Conservation (phyloP, 495 filamentous ascomycete species). For the Aspergillus sparsus region DNA sequence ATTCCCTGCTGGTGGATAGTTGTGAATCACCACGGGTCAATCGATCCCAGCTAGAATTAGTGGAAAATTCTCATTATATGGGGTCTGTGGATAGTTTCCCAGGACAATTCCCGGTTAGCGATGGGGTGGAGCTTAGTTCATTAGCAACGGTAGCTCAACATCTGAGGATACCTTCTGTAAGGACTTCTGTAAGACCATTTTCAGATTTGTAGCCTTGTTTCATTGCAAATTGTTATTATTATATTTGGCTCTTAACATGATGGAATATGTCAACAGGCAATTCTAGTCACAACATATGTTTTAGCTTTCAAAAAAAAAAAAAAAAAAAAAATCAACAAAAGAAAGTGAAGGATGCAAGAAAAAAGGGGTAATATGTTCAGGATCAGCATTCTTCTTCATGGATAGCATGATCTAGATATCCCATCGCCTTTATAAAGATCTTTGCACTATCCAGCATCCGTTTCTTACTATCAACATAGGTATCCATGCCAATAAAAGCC, state of each 20-base stretch:
- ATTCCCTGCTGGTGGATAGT: conserved; percentile 14
- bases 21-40: neutral
- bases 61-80: conserved; percentile 2
- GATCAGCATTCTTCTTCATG: conserved; percentile 25
- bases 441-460: conserved; percentile 74
- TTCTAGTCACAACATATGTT: too few species aligned
- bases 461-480: conserved; percentile 57
- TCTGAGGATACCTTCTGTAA: conserved; percentile 28
- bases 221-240: neutral
- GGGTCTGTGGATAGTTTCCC: conserved; percentile 40
- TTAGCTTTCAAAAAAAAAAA: too few species aligned
- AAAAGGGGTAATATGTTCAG: neutral
- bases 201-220: conserved; percentile 25
- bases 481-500: conserved; percentile 61
- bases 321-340: too few species aligned
- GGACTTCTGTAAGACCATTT: conserved; percentile 39
- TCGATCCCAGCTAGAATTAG: conserved; percentile 17
- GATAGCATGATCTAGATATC: conserved; percentile 48
- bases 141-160: conserved; percentile 29
- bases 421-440: conserved; percentile 63
- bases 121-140: conserved; percentile 30
- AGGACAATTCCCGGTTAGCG: conserved; percentile 40
- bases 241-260: neutral
- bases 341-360: neutral
- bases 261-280: too few species aligned